Evolutionary conservation across 257 asterid species (phyloP).

Genomic region (Solanum microdontum): DNA sequence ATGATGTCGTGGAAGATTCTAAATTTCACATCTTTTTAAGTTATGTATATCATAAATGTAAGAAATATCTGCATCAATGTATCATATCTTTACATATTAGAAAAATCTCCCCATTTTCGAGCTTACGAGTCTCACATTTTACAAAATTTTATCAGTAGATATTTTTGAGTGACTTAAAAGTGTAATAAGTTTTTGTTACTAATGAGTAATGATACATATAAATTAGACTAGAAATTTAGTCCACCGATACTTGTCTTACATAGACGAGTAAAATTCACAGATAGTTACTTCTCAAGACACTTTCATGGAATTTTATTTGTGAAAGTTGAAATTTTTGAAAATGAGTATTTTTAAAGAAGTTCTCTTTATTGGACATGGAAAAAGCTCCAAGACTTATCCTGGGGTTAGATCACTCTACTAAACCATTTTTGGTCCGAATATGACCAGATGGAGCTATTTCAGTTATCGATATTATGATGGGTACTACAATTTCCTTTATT

Average conservation of each 20-base stretch:
- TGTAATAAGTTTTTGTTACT: not conserved
- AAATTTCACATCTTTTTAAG: not conserved
- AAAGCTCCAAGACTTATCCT: too few species aligned
- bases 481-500: too few species aligned
- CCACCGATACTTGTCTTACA: too few species aligned
- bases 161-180: not conserved
- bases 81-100: not conserved
- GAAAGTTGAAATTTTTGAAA: not conserved
- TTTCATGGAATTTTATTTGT: too few species aligned
- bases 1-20: not conserved
- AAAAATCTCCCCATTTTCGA: not conserved
- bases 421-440: not conserved
- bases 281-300: too few species aligned
- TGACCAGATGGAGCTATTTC: not conserved
- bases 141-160: not conserved
- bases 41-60: not conserved
- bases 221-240: not conserved
- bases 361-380: not conserved
- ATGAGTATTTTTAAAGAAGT: too few species aligned
- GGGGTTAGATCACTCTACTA: not conserved
- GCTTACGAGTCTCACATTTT: not conserved
- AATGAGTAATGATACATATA: not conserved
- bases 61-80: not conserved
- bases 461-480: not conserved
- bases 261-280: too few species aligned